Evolutionary conservation across 1,284 basidiomycete species (phyloP).

Genomic region (Fomes fomentarius): DNA sequence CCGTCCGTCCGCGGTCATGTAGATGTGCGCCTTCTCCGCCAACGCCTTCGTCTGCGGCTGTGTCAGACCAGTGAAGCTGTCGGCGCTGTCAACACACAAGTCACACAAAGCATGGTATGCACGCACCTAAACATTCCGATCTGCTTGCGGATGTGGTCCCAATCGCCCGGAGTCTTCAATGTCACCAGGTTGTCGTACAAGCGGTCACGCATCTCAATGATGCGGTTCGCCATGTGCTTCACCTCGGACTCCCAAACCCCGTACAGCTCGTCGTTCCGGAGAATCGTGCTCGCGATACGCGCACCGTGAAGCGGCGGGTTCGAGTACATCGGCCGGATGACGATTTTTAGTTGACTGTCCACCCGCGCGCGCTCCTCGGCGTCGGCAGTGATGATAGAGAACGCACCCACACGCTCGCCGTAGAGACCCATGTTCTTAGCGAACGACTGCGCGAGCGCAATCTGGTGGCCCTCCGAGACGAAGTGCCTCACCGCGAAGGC

Average conservation of each 20-base stretch:
- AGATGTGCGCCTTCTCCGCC: slow-evolving; percentile 92
- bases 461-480: slow-evolving; percentile 85
- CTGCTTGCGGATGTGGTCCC: slow-evolving; percentile 96
- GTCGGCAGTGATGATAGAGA: slow-evolving; percentile 79
- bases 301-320: slow-evolving; percentile 98
- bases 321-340: slow-evolving; percentile 98
- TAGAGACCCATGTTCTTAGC: slow-evolving; percentile 99
- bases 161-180: slow-evolving; percentile 90
- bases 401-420: slow-evolving; percentile 95
- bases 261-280: slow-evolving; percentile 80
- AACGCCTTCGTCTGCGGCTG: slow-evolving; percentile 85
- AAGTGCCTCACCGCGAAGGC: slow-evolving; percentile 97
- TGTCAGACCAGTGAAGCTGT: slow-evolving; percentile 86
- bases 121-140: slow-evolving; percentile 92
- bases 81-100: slow-evolving; percentile 2
- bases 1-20: slow-evolving; percentile 89
- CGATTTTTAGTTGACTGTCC: slow-evolving; percentile 93
- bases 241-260: slow-evolving; percentile 90
- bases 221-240: slow-evolving; percentile 95
- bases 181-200: slow-evolving; percentile 82
- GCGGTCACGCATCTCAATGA: slow-evolving; percentile 93
- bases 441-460: slow-evolving; percentile 92
- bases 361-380: slow-evolving; percentile 88
- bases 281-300: slow-evolving; percentile 84
- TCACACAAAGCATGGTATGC: neutral